Base-by-base conservation (phyloP, 345 rosid genomes). In the Pugionium dolabratum region DNA sequence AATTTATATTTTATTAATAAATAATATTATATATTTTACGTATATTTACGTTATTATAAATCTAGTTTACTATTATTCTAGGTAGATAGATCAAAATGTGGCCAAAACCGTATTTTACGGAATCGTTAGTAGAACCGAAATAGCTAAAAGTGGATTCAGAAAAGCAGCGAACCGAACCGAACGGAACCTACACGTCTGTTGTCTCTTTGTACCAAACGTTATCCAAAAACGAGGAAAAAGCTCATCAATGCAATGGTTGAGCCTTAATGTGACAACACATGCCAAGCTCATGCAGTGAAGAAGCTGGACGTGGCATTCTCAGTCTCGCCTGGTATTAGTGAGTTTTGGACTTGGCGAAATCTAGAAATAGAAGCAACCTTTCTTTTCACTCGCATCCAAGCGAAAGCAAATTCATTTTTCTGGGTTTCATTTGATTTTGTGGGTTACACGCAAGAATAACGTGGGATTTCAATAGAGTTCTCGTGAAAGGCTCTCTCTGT, bases 261-360 rank as follows among this genome's bases (percentile, higher is more conserved):
- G 9, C 32, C 7, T 29, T 7, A 37, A 1, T 2, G 0, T 4
- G 26, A 27, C 32, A 65, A 64, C 70, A 64, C 59, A 41, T 48
- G 70, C 3, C 7, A 18, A 32, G 2, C 52, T 48, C 70, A 56
- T 56, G 75, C 70, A 71, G 44, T 1, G 1, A 27, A 61, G 47
- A 60, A 62, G 42, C 68, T 70, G 56, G 42, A 71, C 75, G 75
- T 71, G 65, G 36, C 70, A 64, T 10, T 64, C 40, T 33, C 70
- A 39, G 10, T 46, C 57, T 62, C 75, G 54, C 6, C 48, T 62
- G 10, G 28, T 29, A 54, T 52, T 9, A 43, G 3, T 7, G 32
- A 43, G 26, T 1, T 11, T 55, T 31, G 29, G 56, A 40, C 37
- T n/a, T 37, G 4, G 28, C n/a, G 29, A 33, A 54, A 51, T 47